Base-by-base conservation (phyloP, 176 grass and related monocot genomes). In the Rhipidocladum racemiflorum region DNA sequence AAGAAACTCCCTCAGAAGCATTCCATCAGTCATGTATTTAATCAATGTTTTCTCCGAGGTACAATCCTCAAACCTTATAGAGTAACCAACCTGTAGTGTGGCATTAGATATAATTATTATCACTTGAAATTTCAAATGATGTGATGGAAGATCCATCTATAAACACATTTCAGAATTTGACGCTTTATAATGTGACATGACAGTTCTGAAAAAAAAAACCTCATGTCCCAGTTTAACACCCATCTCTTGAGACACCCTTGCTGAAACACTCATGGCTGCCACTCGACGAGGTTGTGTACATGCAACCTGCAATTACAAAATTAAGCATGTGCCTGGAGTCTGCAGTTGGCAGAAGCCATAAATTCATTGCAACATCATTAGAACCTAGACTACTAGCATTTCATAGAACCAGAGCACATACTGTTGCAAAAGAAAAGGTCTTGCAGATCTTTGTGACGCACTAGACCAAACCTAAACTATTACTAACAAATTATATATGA, bases 11-110 rank as follows among this genome's bases (percentile, higher is more conserved):
- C 95, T 83, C 28, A 97, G 68, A 74, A 98, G 87, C 95, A 98
- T 98, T 32, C 95, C 92, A 61, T 98, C 95, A 50, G 95, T 98
- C 95, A 98, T 98, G 73, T 98, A 98, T 71, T 95, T 94, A 27
- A 98, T 69, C n/a, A 98, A 57, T 79, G 95, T 98, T 70, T 98
- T 98, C 13, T 98, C 95, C 36, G 95, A 98, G 21, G 92, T 98
- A 67, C 95, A 98, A 89, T 98, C 95, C 79, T 98, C 95, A 86
- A 98, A 98, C 40, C 95, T 88, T 85, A 98, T 98, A 50, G 95
- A 97, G 80, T 98, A 98, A 51, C 95, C 95, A 61, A 98, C 92
- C 95, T 97, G 84, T 68, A 72, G 29, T 67, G 46, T 85, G 55
- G 55, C 15, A 87, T 56, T 27, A 82, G 50, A 69, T 44, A 75